Evolutionary conservation across 768 basidiomycete genomes (phyloP), one percentile per base, ranked within the genome.

Genomic region (Lepiota venenata): DNA sequence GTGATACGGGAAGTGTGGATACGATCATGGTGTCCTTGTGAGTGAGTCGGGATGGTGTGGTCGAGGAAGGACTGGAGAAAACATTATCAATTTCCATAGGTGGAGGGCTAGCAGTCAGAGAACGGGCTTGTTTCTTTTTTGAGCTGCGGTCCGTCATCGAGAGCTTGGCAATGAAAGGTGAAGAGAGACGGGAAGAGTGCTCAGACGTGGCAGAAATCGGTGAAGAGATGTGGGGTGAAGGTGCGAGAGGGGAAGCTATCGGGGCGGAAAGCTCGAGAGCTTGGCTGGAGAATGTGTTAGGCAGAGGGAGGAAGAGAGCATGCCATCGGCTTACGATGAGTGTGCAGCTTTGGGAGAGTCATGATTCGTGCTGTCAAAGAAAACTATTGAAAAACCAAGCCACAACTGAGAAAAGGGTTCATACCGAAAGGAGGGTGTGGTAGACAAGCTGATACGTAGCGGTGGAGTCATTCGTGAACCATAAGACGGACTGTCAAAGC

Each of bases 91-190:
- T 40, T 7, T 52, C 51, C n/a, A 44, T 38, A 14, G 60, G 61
- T 14, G 56, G 25, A 36, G 54, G 59, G 15, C 36, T 45, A 37
- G 45, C 12, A 38, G 56, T 53, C 16, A 58, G 50, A 9, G 50
- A 43, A 1, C 46, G 39, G 32, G 56, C 50, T 38, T 58, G 57
- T 22, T 55, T 47, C 40, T 66, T 68, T 21, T 48, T 55, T 16
- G 55, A 38, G 36, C 35, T 48, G 45, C 60, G 61, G 21, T 70
- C 69, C 6, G 57, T 60, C 29, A 71, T 63, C 36, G 66, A 63
- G 29, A 73, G 57, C 54, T 74, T 74, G 29, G 68, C 73, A 62
- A 74, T 69, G 61, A 79, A 80, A 5, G 78, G 78, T 18, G 78
- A 79, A 2, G 78, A 78, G 25, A 80, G 64, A 14, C 66, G 63